Evolutionary conservation across 495 filamentous ascomycete species (phyloP).

Genomic region (Emericellopsis terricola): DNA sequence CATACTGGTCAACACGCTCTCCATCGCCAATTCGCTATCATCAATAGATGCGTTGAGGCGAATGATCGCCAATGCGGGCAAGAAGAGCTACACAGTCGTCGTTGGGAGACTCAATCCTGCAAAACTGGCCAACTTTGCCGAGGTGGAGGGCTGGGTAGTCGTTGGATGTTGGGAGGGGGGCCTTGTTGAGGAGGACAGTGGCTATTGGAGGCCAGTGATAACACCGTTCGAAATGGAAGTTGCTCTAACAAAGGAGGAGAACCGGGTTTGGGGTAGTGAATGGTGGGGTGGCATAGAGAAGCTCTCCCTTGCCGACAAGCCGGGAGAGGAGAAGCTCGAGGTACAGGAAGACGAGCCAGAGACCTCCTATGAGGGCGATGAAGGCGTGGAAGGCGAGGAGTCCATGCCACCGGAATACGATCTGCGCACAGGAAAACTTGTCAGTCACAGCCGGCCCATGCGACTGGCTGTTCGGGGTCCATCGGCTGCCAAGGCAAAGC

Average conservation of each 20-base stretch:
- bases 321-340: not conserved
- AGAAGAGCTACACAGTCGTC: constrained; percentile 90
- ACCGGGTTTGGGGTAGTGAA: constrained; percentile 56
- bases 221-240: constrained; percentile 83
- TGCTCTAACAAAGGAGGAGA: constrained; percentile 47
- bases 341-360: constrained; percentile 5
- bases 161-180: constrained; percentile 97
- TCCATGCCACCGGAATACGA: constrained; percentile 77
- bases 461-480: constrained; percentile 14
- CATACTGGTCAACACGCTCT: constrained; percentile 87
- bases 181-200: constrained; percentile 62
- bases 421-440: constrained; percentile 69
- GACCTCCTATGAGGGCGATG: constrained; percentile 10
- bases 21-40: constrained; percentile 73
- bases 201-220: constrained; percentile 66
- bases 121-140: constrained; percentile 90
- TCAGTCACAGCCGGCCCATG: constrained; percentile 74
- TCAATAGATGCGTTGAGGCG: constrained; percentile 54
- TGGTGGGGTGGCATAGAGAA: constrained; percentile 61
- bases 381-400: constrained; percentile 21
- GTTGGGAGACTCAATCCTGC: constrained; percentile 92
- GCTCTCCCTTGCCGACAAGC: constrained; percentile 9
- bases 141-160: constrained; percentile 91
- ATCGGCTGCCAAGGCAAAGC: constrained; percentile 12
- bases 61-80: constrained; percentile 56